Conservation (phyloP, 2,329 filamentous ascomycete species). For the Botrytis cinerea region DNA sequence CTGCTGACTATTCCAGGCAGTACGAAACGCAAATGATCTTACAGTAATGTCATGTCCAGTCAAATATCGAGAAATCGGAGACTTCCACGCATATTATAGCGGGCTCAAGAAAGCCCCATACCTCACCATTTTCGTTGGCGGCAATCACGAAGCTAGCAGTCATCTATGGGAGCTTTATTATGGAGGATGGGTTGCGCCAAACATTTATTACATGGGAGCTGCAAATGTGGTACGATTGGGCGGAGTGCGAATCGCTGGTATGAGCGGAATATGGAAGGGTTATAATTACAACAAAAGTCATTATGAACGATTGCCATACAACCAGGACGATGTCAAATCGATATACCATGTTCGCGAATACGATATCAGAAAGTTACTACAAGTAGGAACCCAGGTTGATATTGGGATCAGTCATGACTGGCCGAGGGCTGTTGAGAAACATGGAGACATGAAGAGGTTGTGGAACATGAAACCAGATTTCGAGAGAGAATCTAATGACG, state of each 20-base stretch:
- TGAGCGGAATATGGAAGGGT: conserved; percentile 95
- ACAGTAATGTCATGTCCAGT: conserved; percentile 84
- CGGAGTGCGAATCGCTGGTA: conserved; percentile 80
- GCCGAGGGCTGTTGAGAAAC: conserved; percentile 80
- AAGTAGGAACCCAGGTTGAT: conserved; percentile 84
- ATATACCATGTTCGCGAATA: conserved; percentile 90
- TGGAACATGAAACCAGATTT: conserved; percentile 77
- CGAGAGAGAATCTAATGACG: conserved; percentile 70
- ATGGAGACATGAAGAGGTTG: conserved; percentile 68
- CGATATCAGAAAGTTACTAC: conserved; percentile 86
- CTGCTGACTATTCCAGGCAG: conserved; percentile 55
- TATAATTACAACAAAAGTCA: conserved; percentile 84
- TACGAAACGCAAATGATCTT: conserved; percentile 85
- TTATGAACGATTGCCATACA: conserved; percentile 84
- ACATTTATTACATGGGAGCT: conserved; percentile 95
- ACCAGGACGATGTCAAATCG: conserved; percentile 69
- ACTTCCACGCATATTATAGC: conserved; percentile 94
- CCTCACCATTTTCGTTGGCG: conserved; percentile 87
- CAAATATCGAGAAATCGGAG: conserved; percentile 85
- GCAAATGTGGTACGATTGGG: conserved; percentile 86
- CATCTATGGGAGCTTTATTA: conserved; percentile 93
- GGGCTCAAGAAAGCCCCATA: conserved; percentile 77
- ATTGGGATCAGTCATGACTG: conserved; percentile 94
- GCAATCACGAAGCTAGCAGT: conserved; percentile 93
- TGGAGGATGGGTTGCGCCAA: conserved; percentile 94